Base-by-base conservation (phyloP, 1,284 basidiomycete genomes). In the Pterulicium gracile region DNA sequence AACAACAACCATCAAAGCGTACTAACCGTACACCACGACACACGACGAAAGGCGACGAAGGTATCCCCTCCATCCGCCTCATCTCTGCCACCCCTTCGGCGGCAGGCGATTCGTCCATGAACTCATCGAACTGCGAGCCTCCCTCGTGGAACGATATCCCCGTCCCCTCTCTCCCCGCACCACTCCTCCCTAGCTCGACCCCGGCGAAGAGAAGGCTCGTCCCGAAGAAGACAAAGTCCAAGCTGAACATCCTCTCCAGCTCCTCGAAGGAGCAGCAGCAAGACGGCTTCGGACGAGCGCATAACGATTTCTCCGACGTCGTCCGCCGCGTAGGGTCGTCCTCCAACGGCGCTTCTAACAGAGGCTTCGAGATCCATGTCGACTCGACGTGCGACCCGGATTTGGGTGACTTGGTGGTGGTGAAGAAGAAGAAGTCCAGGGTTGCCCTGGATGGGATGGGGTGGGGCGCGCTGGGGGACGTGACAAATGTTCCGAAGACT, bases 371-470 rank as follows among this genome's bases (percentile, higher is more conserved):
- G 53, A 83, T 87, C 47, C 84, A 80, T 54, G 79, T 87, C 5
- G 83, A 87, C 55, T 77, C 79, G 1, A 61, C 68, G 1, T 65
- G 72, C 15, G 81, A 83, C 52, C 73, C 75, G 0, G 81, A 84
- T 10, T 65, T 81, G 24, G 81, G 73, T 3, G 81, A 84, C 50
- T 75, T 86, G 24, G 57, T 86, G 18, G 68, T 88, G 55, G 75
- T 88, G 42, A 83, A 84, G 76, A 87, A 85, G 73, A 80, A 79
- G 68, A 87, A 85, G 58, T 77, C 76, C 2, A 65, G 85, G 1
- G 69, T 69, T 0, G 77, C 65, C 2, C 60, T 88, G 47, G 18
- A 41, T 10, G 61, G 63, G 12, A 85, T 83, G 79, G 79, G 71
- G 34, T 55, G 61, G 3, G 63, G 69, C 15, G 62, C 68, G 3